phyloP scores from a whole-genome alignment of 2,329 filamentous ascomycete species.

The Juglanconis juglandina region DNA sequence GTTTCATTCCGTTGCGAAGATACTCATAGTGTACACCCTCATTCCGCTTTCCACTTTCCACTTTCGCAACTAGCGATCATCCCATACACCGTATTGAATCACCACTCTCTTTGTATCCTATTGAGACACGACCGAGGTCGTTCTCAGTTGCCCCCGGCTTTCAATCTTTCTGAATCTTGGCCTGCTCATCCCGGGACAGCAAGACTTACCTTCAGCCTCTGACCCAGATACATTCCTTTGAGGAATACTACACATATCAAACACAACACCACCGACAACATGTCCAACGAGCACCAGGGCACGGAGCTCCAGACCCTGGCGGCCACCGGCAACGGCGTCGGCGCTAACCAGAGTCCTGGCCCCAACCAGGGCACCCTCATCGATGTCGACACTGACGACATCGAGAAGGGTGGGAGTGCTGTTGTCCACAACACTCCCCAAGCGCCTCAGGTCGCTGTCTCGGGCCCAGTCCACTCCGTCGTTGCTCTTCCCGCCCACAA shows the following conservation, averaged over 20 bases:
- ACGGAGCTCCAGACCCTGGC: constrained; percentile 1
- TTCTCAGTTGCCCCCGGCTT: background rate
- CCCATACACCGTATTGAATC: background rate
- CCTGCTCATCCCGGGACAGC: background rate
- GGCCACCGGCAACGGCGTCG: background rate
- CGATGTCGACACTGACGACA: background rate
- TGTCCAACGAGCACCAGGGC: background rate
- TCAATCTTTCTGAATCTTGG: background rate
- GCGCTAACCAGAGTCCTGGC: background rate
- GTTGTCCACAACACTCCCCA: background rate
- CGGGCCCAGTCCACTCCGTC: background rate
- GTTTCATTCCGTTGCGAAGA: background rate
- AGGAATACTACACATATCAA: background rate
- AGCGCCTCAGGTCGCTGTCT: background rate
- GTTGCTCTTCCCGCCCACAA: background rate
- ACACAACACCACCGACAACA: background rate
- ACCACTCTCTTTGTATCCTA: constrained; percentile 4
- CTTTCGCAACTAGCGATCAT: background rate
- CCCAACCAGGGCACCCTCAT: background rate
- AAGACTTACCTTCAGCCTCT: background rate
- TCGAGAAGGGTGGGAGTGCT: background rate
- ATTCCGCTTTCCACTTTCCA: background rate
- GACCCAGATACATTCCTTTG: background rate
- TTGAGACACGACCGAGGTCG: background rate
- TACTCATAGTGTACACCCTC: constrained; percentile 1